Evolutionary conservation across 2,329 filamentous ascomycete species (phyloP), one percentile per base, ranked within the genome.

Genomic region (Fusarium succisae): DNA sequence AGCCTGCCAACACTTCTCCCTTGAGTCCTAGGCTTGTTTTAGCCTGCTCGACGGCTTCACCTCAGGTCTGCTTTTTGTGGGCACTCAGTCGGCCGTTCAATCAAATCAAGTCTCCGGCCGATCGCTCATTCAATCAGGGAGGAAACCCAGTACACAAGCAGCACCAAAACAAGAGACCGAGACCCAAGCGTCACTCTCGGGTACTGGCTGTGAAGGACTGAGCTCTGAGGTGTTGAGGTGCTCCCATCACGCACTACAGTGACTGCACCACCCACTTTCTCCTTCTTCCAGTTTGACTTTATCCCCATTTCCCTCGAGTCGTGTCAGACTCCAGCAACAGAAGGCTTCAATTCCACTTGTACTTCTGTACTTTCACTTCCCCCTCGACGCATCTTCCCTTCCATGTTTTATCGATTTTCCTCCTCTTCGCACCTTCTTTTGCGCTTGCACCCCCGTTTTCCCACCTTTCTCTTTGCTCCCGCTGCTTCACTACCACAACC

Each of bases 401-500:
- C 41, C 39, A 56, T 44, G 47, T 66, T 61, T 59, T 75, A 47
- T 68, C 59, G 72, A 57, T 74, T 73, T 55, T 73, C 69, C 72
- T 73, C 69, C 72, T 71, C 67, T 77, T 74, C 69, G 63, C 77
- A 74, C 77, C 75, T 76, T 79, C 73, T 74, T 75, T 74, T 75
- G 76, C 69, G 53, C 63, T 68, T 77, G 63, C 74, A 75, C 61
- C 54, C 74, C 70, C 65, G 47, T 58, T 69, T 70, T 70, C 53
- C 67, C 69, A 48, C 53, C 53, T 43, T 66, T 66, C 47, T 48
- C 43, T 69, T 76, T 76, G 67, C 73, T 82, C 47, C 65, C 61
- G 66, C 73, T 82, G 56, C 65, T 63, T 80, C 71, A 80, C 69
- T 74, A 69, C 66, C 73, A 70, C 77, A 66, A 65, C 72, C 76